Percentiles rank a stretch among this genome's conserved stretches.
Evolutionary conservation across 257 asterid species (phyloP).

Genomic region (Striga asiatica): DNA sequence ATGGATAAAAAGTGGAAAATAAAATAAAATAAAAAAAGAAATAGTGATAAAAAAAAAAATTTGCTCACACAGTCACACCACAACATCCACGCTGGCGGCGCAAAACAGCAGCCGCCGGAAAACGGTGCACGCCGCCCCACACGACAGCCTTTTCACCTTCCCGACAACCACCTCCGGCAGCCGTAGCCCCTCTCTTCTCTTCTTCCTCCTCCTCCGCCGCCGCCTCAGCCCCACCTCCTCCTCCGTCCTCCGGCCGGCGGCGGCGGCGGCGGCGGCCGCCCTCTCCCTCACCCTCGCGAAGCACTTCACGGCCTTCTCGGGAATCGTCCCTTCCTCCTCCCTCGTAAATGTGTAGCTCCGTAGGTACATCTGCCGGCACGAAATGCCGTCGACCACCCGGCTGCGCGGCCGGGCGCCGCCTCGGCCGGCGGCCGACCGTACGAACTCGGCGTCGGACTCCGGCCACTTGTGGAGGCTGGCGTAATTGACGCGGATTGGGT

Average conservation of each 20-base stretch:
- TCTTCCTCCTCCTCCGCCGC: constrained; percentile 10
- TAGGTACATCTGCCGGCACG: constrained; percentile 56
- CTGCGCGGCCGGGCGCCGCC: constrained; percentile 30
- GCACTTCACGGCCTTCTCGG: constrained; percentile 47
- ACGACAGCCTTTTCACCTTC: constrained; percentile 35
- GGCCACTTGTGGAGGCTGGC: constrained; percentile 87
- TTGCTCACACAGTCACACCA: neutral
- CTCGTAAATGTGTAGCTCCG: constrained; percentile 61
- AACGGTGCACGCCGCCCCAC: constrained; percentile 29
- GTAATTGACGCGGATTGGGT: constrained; percentile 55
- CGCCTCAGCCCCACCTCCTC: constrained; percentile 4
- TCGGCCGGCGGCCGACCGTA: constrained; percentile 14
- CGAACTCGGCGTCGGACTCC: constrained; percentile 58
- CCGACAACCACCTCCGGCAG: constrained; percentile 19
- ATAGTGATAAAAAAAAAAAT: too few relatives aligned
- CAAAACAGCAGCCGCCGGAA: constrained; percentile 50
- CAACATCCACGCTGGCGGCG: constrained; percentile 38
- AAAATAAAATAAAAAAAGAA: too few relatives aligned
- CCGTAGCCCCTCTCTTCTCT: constrained; percentile 16
- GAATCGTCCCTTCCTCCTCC: constrained; percentile 50
- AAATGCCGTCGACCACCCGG: constrained; percentile 42
- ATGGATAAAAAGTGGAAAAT: too few relatives aligned
- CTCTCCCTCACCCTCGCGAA: constrained; percentile 34
- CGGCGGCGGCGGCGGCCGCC: constrained; percentile 25
- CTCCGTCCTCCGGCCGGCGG: constrained; percentile 15